phyloP scores from a whole-genome alignment of 148 eudicot species.

The Amaranthus cruentus region DNA sequence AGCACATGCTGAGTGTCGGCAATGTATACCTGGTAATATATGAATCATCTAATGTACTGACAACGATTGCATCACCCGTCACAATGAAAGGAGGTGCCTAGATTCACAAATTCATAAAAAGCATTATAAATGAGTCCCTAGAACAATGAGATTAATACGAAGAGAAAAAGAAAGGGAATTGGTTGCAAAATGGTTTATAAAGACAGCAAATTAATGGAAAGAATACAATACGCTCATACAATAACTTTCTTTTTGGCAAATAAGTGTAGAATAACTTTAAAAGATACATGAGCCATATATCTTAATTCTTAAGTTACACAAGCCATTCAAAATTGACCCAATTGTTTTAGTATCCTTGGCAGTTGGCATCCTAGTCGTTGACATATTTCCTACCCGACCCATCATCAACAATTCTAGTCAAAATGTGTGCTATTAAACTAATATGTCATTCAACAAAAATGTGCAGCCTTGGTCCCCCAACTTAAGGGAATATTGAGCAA shows the following conservation, averaged over 20 bases:
- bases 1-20: background rate
- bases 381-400: background rate
- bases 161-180: background rate
- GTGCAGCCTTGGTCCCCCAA: background rate
- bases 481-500: background rate
- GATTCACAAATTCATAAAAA: conserved; percentile 4
- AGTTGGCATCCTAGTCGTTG: background rate
- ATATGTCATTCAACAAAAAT: background rate
- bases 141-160: background rate
- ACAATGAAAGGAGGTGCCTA: conserved; percentile 77
- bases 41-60: conserved; percentile 63
- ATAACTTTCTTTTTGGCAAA: background rate
- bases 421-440: no score
- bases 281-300: background rate
- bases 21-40: conserved; percentile 59
- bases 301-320: background rate
- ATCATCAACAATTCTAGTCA: background rate
- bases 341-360: background rate
- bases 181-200: background rate
- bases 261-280: background rate
- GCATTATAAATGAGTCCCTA: background rate
- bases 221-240: background rate
- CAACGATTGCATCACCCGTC: conserved; percentile 54
- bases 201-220: background rate
- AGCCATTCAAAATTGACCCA: background rate